Percentiles rank a stretch among this genome's conserved stretches.
Evolutionary conservation across 2,329 filamentous ascomycete species (phyloP).

Genomic region (Chaetomium globosum): DNA sequence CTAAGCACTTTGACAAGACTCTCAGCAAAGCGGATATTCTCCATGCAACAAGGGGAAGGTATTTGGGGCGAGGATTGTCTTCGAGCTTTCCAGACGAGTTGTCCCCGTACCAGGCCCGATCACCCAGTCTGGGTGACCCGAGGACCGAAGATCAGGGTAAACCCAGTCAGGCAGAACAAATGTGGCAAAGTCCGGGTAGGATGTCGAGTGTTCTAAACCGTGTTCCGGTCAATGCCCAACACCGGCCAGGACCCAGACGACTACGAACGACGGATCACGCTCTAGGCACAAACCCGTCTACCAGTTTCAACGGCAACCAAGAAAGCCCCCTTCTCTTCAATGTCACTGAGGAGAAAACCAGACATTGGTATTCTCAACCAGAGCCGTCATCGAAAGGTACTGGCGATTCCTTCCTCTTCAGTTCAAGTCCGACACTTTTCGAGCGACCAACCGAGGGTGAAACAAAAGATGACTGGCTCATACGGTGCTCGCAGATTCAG

Average conservation of each 20-base stretch:
- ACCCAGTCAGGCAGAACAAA: neutral
- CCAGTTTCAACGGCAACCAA: neutral
- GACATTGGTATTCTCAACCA: conserved; percentile 7
- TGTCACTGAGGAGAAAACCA: neutral
- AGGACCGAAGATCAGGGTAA: neutral
- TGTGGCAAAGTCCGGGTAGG: neutral
- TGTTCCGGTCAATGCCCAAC: neutral
- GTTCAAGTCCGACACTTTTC: conserved; percentile 16
- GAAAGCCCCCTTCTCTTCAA: neutral
- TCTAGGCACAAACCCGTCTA: too few species aligned
- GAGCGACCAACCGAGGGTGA: neutral
- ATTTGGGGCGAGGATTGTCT: conserved; percentile 3
- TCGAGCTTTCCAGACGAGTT: neutral
- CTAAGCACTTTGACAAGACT: conserved; percentile 30
- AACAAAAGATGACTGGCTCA: conserved; percentile 14
- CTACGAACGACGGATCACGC: neutral
- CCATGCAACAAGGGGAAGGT: neutral
- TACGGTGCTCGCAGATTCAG: conserved; percentile 21
- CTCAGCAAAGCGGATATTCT: conserved; percentile 22
- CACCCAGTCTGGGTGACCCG: neutral
- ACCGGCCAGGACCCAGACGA: conserved; percentile 1
- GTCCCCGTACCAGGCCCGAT: neutral
- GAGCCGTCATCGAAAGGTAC: neutral
- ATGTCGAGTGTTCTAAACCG: neutral
- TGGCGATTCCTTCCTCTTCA: conserved; percentile 9